phyloP scores from a whole-genome alignment of 2,329 filamentous ascomycete genomes.

The Xylaria hypoxylon region DNA sequence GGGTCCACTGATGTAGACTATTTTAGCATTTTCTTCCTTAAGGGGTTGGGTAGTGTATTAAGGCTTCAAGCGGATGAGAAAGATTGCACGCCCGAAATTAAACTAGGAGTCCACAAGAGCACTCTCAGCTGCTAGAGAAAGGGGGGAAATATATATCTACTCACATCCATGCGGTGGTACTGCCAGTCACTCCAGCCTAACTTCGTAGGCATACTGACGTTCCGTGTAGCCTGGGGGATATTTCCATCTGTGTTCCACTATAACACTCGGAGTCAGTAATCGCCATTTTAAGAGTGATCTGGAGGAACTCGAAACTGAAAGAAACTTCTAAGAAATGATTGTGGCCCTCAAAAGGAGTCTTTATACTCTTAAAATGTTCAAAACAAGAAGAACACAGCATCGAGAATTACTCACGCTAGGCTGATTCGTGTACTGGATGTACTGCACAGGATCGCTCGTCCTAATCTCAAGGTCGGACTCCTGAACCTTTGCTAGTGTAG shows the following conservation, averaged over 20 bases:
- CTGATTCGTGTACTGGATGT: slow-evolving; percentile 64
- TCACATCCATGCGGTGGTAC: slow-evolving; percentile 60
- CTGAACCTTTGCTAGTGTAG: slow-evolving; percentile 47
- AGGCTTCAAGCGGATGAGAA: neutral
- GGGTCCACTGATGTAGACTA: slow-evolving; percentile 45
- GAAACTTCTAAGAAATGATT: too few species aligned
- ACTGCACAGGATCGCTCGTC: slow-evolving; percentile 52
- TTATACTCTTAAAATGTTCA: too few species aligned
- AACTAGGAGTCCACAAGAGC: neutral
- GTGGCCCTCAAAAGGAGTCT: too few species aligned
- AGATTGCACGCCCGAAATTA: neutral
- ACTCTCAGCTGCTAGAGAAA: neutral
- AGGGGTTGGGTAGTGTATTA: neutral
- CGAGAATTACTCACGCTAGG: slow-evolving; percentile 47
- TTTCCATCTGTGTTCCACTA: slow-evolving; percentile 55
- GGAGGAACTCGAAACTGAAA: too few species aligned
- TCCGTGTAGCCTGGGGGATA: slow-evolving; percentile 56
- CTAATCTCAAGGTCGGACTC: slow-evolving; percentile 57
- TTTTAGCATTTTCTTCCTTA: neutral
- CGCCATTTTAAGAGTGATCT: too few species aligned
- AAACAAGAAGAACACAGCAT: too few species aligned
- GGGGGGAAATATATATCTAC: neutral
- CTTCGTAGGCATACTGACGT: slow-evolving; percentile 53
- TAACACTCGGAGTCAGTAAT: too few species aligned
- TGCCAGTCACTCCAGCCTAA: slow-evolving; percentile 61